Conservation (phyloP, 1,284 basidiomycete species). For the Cryptococcus jaspeensis region DNA sequence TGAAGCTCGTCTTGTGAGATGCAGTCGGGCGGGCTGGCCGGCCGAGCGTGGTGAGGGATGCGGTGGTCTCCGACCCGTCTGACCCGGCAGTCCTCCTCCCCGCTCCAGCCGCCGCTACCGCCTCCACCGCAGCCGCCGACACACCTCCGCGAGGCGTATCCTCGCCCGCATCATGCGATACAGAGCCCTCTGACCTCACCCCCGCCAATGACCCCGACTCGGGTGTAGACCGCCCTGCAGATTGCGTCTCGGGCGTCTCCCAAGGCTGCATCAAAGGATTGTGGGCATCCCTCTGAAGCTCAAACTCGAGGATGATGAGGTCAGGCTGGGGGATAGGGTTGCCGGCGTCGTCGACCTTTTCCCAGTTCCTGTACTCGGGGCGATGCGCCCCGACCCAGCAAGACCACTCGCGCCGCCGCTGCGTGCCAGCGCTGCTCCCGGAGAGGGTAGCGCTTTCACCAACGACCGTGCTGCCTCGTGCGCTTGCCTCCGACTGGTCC, state of each 20-base stretch:
- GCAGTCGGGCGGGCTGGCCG: no score
- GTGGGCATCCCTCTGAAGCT: conserved; percentile 68
- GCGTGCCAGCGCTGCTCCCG: conserved; percentile 9
- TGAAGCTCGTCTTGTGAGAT: no score
- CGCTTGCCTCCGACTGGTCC: conserved; percentile 25
- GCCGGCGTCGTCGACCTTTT: conserved; percentile 33
- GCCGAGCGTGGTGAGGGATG: no score
- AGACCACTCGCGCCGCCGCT: conserved; percentile 64
- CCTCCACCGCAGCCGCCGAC: no score
- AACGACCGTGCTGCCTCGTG: no score
- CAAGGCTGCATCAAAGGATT: conserved; percentile 68
- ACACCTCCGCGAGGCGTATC: no score
- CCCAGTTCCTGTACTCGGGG: conserved; percentile 46
- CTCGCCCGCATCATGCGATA: no score
- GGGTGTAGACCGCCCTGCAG: conserved; percentile 22
- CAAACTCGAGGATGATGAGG: conserved; percentile 75
- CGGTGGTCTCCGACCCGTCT: no score
- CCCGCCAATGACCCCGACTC: conserved; percentile 21
- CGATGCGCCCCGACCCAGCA: conserved; percentile 83
- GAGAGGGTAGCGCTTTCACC: conserved; percentile 16
- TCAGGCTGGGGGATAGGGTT: conserved; percentile 30
- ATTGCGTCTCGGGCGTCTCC: conserved; percentile 11
- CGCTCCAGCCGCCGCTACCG: no score
- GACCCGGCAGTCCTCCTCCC: no score
- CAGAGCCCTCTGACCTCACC: no score